These are phyloP conservation scores for Scytalidium sp. DNA, from an alignment of 2,329 filamentous ascomycete genomes.

Conservation along the genomic window DNA sequence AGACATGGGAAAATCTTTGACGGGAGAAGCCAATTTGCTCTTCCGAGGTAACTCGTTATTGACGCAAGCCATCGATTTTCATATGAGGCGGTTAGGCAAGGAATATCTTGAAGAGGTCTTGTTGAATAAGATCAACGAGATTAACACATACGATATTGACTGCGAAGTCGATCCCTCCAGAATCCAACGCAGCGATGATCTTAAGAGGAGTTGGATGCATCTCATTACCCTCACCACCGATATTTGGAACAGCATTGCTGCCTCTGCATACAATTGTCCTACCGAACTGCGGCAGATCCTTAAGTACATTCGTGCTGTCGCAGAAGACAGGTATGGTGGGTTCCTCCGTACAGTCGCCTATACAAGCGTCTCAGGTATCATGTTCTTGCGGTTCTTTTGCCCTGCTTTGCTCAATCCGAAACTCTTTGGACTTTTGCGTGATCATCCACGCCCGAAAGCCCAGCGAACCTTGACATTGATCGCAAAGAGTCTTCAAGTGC, in stretches of 20 bases:
- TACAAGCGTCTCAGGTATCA: slow-evolving; percentile 90
- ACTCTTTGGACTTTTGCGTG: slow-evolving; percentile 78
- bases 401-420: slow-evolving; percentile 96
- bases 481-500: slow-evolving; percentile 85
- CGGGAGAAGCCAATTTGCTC: slow-evolving; percentile 87
- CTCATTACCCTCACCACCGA: slow-evolving; percentile 75
- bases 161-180: slow-evolving; percentile 94
- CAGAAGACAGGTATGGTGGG: slow-evolving; percentile 91
- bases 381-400: slow-evolving; percentile 93
- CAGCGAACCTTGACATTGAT: slow-evolving; percentile 89
- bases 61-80: slow-evolving; percentile 88
- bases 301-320: slow-evolving; percentile 86
- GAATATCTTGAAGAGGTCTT: slow-evolving; percentile 89
- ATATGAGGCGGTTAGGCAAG: slow-evolving; percentile 91
- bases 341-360: slow-evolving; percentile 87
- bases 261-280: slow-evolving; percentile 72
- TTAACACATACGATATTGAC: slow-evolving; percentile 85
- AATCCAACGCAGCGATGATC: slow-evolving; percentile 62
- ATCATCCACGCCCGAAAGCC: slow-evolving; percentile 78
- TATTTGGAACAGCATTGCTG: slow-evolving; percentile 80
- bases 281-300: slow-evolving; percentile 81
- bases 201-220: slow-evolving; percentile 79
- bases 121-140: slow-evolving; percentile 80
- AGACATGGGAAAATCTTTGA: slow-evolving; percentile 75
- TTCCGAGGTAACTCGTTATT: slow-evolving; percentile 94